These are phyloP conservation scores for Backusella mclennaniae DNA, from an alignment of 192 early-diverging fungal genomes.

Conservation along the genomic window DNA sequence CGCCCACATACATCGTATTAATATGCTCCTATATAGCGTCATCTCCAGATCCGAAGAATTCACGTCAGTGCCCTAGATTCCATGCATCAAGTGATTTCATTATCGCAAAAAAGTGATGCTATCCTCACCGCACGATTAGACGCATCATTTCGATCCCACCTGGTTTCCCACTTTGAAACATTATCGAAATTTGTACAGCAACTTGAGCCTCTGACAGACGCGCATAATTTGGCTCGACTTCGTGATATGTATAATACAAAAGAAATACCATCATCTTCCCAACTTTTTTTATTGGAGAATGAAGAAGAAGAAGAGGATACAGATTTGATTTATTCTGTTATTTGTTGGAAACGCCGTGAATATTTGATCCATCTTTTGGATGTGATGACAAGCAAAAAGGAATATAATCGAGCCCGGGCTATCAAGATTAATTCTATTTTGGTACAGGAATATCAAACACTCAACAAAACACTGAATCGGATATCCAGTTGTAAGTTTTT, in stretches of 20 bases:
- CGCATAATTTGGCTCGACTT: slow-evolving; percentile 37
- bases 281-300: background rate
- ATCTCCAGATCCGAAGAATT: background rate
- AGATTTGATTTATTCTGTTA: slow-evolving; percentile 37
- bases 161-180: background rate
- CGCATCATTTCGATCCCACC: background rate
- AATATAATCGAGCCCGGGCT: slow-evolving; percentile 4
- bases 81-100: background rate
- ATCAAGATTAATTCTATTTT: slow-evolving; percentile 10
- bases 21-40: background rate
- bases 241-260: slow-evolving; percentile 50
- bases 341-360: slow-evolving; percentile 49
- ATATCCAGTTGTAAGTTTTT: slow-evolving; percentile 32
- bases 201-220: slow-evolving; percentile 38
- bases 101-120: background rate
- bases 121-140: background rate
- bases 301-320: slow-evolving; percentile 4
- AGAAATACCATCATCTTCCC: background rate
- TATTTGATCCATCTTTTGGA: slow-evolving; percentile 48
- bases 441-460: slow-evolving; percentile 11
- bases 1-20: background rate
- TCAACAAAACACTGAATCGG: slow-evolving; percentile 36
- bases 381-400: slow-evolving; percentile 23
- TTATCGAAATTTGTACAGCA: background rate
- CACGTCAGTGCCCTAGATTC: background rate